Base-by-base conservation (phyloP, 1,139 yeast species). In the Kurtzmaniella quercitrusa region DNA sequence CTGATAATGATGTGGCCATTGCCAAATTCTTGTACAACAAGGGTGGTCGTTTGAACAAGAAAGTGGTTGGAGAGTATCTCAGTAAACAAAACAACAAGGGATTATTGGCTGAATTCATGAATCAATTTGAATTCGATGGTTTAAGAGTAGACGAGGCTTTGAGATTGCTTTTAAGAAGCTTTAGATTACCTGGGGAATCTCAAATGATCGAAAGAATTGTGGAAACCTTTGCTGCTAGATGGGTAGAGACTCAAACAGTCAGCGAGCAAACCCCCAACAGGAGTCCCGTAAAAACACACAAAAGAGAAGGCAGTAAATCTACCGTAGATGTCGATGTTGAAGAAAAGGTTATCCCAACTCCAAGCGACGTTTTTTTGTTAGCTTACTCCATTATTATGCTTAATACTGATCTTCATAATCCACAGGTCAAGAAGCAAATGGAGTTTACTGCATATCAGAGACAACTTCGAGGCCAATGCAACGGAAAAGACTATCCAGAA, bases 121-220 rank as follows among this genome's bases (percentile, higher is more conserved):
- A 72, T 3, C 65, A 81, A 45, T 85, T 91, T 62, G 94, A 91
- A 49, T 93, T 91, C 57, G 66, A 73, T 33, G 84, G 79, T 14
- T 70, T 86, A 52, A 75, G 98, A 55, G 90, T 94, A 2, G 98
- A 94, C 62, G 98, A 93, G 62, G 97, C 97, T 0, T 70, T 94
- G 46, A 75, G 99, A 54, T 76, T 88, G 43, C 64, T 94, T 49
- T 71, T 94, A 52, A 85, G 88, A 43, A 77, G 87, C 14, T 93
- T 94, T 59, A 79, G 99, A 62, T 73, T 94, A 44, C 98, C 98
- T 0, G 99, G 99, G 42, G 99, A 94, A 64, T 84, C 97, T 0
- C 98, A 90, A 58, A 96, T 89, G 60, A 93, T 94, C 60, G 98
- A 91, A 61, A 77, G 96, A 57, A 79, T 93, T 16, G 87, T 94